Conservation (phyloP, 1,284 basidiomycete species). For the Sporisorium iseilematis-ciliati region DNA sequence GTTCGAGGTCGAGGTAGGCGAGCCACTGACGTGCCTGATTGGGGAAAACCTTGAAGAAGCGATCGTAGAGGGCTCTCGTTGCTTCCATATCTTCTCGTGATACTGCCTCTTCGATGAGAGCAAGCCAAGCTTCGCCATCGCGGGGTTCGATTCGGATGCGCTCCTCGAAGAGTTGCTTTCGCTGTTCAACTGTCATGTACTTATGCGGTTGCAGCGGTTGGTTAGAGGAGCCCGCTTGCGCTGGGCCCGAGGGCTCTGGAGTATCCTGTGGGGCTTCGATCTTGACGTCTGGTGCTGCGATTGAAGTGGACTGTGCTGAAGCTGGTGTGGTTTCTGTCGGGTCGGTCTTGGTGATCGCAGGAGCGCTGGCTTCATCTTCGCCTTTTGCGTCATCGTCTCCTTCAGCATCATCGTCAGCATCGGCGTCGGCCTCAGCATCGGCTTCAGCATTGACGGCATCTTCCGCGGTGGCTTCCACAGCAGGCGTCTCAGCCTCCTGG, state of each 20-base stretch:
- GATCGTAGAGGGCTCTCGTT: conserved; percentile 80
- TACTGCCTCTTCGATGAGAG: conserved; percentile 78
- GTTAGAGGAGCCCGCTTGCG: conserved; percentile 6
- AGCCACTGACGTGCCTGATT: conserved; percentile 74
- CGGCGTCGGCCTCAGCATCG: conserved; percentile 30
- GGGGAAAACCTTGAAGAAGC: conserved; percentile 80
- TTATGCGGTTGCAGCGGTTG: conserved; percentile 34
- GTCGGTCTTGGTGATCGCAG: conserved; percentile 18
- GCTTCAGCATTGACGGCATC: conserved; percentile 18
- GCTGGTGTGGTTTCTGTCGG: conserved; percentile 1
- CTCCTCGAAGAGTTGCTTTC: conserved; percentile 48
- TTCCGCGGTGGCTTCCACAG: conserved; percentile 7
- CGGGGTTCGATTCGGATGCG: conserved; percentile 73
- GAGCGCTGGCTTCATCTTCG: neutral
- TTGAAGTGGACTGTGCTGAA: neutral
- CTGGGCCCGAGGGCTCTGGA: neutral
- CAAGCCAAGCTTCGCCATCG: conserved; percentile 79
- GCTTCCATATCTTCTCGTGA: conserved; percentile 77
- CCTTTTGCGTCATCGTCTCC: conserved; percentile 11
- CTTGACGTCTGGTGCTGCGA: neutral
- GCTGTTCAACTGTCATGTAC: conserved; percentile 42
- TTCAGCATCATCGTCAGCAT: conserved; percentile 24
- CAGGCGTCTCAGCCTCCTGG: conserved; percentile 6
- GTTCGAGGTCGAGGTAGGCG: conserved; percentile 80
- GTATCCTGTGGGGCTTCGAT: neutral